Base-by-base conservation (phyloP, 2,329 filamentous ascomycete genomes). In the Chaetomium globosum region DNA sequence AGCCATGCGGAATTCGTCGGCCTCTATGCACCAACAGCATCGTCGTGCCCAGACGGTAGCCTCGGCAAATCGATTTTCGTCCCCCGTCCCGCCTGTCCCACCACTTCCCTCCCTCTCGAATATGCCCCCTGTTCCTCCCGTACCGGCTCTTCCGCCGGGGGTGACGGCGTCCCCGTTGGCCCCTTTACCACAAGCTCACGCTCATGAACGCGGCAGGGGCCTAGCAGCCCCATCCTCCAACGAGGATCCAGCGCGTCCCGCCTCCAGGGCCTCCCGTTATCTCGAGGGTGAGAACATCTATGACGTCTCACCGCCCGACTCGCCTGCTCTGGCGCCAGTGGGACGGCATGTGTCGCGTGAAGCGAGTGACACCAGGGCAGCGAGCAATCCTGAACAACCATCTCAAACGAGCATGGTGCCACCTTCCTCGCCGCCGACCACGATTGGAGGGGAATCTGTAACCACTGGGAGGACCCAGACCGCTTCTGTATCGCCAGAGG, bases 231-330 rank as follows among this genome's bases (percentile, higher is more conserved):
- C 58, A 19, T 57, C 67, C n/a, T 21, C 56, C 23, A 51, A 61
- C 23, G 61, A 63, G 9, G 61, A 64, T 9, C 31, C 52, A 36
- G 54, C 61, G 30, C 68, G 66, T 33, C 71, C 67, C 10, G 28
- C 59, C 21, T 71, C 71, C 1, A 69, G 68, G 31, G 59, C 52
- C 52, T 68, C 72, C 58, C 61, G 67, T 16, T 68, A 67, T 69
- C 54, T 68, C 1, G 74, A 75, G 12, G 73, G 70, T 10, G 79
- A 80, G 3, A 76, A 82, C 30, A 72, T 83, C 3, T 83, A 83
- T 70, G 78, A 82, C 65, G 80, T 79, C 4, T 82, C 81, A 1
- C 81, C 82, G 0, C 81, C 79, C 2, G 76, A 73, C 12, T 81
- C 80, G 0, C 81, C 81, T 4, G 67, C 68, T 7, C 61, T 70